Base-by-base conservation (phyloP, 352 stramenopile genomes). In the Phytophthora niederhauseri region DNA sequence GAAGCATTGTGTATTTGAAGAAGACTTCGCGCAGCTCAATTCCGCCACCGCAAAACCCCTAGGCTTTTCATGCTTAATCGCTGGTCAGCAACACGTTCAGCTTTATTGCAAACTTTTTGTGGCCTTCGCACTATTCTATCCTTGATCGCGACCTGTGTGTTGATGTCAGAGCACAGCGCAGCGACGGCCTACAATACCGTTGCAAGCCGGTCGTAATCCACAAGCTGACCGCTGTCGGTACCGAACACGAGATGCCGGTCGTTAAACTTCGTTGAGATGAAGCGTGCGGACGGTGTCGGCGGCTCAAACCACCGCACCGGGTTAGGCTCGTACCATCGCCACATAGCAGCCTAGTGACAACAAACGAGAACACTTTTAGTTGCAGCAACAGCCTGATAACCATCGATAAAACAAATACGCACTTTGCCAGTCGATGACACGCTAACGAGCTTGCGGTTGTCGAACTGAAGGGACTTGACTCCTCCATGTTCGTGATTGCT, bases 401-500 rank as follows among this genome's bases (percentile, higher is more conserved):
- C 3, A 31, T 20, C 14, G 36, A 45, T n/a, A 30, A 28, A 11
- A 24, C 12, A 45, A n/a, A 24, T 6, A 28, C 46, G 12, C 79
- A 94, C 87, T 76, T 93, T 93, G 64, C 84, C 85, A 11, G 75
- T 82, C 14, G 78, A 63, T 24, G 89, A 95, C 24, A 95, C 84
- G 26, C 78, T 94, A 66, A 97, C 77, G 57, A 97, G 70, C 72
- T 97, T 97, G 46, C 87, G 87, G 71, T 89, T 95, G 65, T 97
- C 89, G 68, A 95, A 95, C 53, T 95, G 82, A 36, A 97, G 63
- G 5, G 80, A 80, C 49, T 87, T 88, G 17, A 95, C 71, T 34
- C 87, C 89, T 17, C 89, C 87, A 60, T 93, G 84, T 24, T 81
- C 72, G 4, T 63, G 64, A 68, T 81, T 93, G 61, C 87, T 95